Base-by-base conservation (phyloP, 2,329 filamentous ascomycete genomes). In the Dothideomycetidae sp. region DNA sequence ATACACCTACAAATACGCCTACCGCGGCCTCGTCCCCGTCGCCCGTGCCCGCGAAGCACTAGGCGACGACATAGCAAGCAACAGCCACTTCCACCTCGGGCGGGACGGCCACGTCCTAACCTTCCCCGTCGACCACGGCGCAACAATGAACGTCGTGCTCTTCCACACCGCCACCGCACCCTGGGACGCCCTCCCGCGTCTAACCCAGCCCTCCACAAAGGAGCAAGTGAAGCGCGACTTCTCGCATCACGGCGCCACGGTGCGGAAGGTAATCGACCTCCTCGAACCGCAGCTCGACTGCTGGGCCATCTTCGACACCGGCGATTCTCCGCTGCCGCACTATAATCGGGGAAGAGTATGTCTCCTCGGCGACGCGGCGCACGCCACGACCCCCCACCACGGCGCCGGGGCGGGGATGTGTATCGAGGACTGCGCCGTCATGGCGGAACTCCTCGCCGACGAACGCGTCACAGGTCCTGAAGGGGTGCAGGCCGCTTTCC, bases 21-120 rank as follows among this genome's bases (percentile, higher is more conserved):
- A 75, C 53, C 64, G 76, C 5, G 69, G 69, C 0, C 53, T 81
- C 2, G 60, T 78, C 2, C 70, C 74, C 0, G 78, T 79, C 63
- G 56, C 62, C 1, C 52, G 63, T 11, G 73, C 71, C 0, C 51
- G 59, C 1, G 50, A 57, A 9, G 60, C 62, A 2, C 45, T 78
- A 2, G 68, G 70, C 2, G 51, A 63, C 5, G 55, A 70, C 28
- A 55, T 66, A 26, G 64, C 68, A 1, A 47, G 51, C 15, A 71
- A 67, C 10, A 54, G 61, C 11, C 66, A 68, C 51, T 33, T 36
- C 26, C 23, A 37, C 12, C 50, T 53, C 46, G 50, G 51, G 3
- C 41, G 44, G 2, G 47, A 63, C 35, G 70, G 67, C 0, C 75
- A 79, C 50, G 49, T 70, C 10, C 57, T 78, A 13, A 75, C 68